A percentile compares a stretch with the other conserved stretches of the same genome.
Evolutionary conservation across 495 filamentous ascomycete genomes (phyloP).

Genomic region (Aspergillus homomorphus): DNA sequence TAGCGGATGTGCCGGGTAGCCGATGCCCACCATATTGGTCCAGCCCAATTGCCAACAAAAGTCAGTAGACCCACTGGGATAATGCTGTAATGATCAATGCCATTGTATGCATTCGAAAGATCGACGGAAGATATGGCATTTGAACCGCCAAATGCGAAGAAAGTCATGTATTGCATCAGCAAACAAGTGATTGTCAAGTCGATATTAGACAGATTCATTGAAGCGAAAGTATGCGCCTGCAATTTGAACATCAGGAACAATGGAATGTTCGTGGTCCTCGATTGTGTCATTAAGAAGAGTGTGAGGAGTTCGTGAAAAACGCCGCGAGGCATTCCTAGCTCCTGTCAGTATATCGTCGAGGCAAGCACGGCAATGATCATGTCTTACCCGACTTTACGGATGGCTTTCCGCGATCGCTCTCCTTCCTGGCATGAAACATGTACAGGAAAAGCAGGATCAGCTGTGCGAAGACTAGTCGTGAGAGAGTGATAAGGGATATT

Average conservation of each 20-base stretch:
- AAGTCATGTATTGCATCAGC: slow-evolving; percentile 69
- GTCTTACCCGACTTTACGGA: slow-evolving; percentile 17
- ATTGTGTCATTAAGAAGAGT: slow-evolving; percentile 83
- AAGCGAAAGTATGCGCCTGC: slow-evolving; percentile 50
- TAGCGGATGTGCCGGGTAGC: slow-evolving; percentile 55
- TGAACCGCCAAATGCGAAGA: slow-evolving; percentile 87
- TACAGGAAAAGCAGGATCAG: slow-evolving; percentile 44
- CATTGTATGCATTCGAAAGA: slow-evolving; percentile 80
- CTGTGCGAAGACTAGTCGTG: slow-evolving; percentile 45
- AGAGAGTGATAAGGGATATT: slow-evolving; percentile 46
- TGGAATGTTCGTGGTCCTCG: slow-evolving; percentile 75
- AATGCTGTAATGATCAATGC: slow-evolving; percentile 66
- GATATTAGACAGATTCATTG: slow-evolving; percentile 42
- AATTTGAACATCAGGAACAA: slow-evolving; percentile 72
- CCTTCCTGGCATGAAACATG: slow-evolving; percentile 15
- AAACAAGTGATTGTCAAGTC: slow-evolving; percentile 63
- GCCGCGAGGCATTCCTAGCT: slow-evolving; percentile 14
- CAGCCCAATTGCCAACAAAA: slow-evolving; percentile 88
- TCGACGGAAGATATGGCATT: slow-evolving; percentile 92
- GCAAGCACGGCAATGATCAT: neutral
- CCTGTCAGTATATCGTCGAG: slow-evolving; percentile 9
- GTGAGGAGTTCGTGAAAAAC: slow-evolving; percentile 65
- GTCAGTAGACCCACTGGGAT: slow-evolving; percentile 71
- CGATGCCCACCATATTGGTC: slow-evolving; percentile 80
- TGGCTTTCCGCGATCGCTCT: neutral